Base-by-base conservation (phyloP, 306 rosid genomes). In the Betula pendula region DNA sequence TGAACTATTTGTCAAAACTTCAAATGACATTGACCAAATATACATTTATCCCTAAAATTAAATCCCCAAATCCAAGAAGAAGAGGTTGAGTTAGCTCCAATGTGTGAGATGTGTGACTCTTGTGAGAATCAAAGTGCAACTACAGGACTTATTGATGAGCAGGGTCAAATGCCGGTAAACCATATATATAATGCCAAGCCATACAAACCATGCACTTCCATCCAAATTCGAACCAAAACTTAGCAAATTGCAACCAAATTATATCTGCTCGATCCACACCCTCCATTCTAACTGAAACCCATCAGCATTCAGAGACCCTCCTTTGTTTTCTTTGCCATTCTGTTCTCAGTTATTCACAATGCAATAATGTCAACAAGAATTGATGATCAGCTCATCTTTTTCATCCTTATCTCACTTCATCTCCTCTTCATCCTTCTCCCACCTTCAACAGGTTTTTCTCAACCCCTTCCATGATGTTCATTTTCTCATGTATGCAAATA, bases 161-260 rank as follows among this genome's bases (percentile, higher is more conserved):
- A n/a, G n/a, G n/a, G n/a, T n/a, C n/a, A n/a, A n/a, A n/a, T n/a
- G n/a, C n/a, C n/a, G n/a, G n/a, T n/a, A n/a, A n/a, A n/a, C n/a
- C n/a, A n/a, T n/a, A 9, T 31, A 43, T 43, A 1, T 65, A 16
- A 19, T 35, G 45, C 27, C 24, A 17, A 8, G 47, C 47, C 49
- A 59, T 22, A 33, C 77, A 52, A 15, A 33, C 72, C 25, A 15
- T 29, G 58, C 49, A 69, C 79, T 74, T 47, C 42, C 16, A 74
- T 66, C 79, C 75, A 80, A 72, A 27, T 50, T 65, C 48, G 55
- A 63, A 80, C 43, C 71, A 68, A 27, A 62, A 29, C 42, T 31
- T 62, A 17, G 38, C 42, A 62, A 62, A 19, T 22, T 19, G 11
- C 47, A 65, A 19, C 47, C 19, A 35, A 33, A 35, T 17, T 16